Base-by-base conservation (phyloP, 2,329 filamentous ascomycete species). In the Trichoderma arundinaceum region DNA sequence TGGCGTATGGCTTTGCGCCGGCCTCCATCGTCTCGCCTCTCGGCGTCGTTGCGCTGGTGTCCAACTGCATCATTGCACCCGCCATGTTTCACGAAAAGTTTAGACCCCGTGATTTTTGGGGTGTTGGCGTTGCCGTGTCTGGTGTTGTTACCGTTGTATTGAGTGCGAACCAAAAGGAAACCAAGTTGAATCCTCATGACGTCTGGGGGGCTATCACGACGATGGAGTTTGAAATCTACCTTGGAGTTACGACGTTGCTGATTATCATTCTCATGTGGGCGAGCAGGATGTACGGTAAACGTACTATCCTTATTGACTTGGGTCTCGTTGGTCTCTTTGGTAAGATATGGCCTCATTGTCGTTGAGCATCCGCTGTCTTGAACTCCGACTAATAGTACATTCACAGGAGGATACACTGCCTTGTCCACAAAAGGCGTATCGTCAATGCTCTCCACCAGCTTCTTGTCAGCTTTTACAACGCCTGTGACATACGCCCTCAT, bases 21-120 rank as follows among this genome's bases (percentile, higher is more conserved):
- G 95, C 95, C 7, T 98, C 95, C 13, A 97, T 99, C 72, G 95
- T 99, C 48, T 97, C 94, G 39, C 95, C 95, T 0, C 83, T 99
- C 6, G 95, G 95, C 9, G 95, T 99, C n/a, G 95, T 99, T 12
- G 95, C 95, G 2, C 82, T 99, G 68, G 89, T 99, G 52, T 97
- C 94, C 51, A 99, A 99, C 79, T 99, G 95, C 77, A 87, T 99
- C 67, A 97, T 99, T 75, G 95, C 95, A 2, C 95, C 95, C 0
- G 88, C 95, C 68, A 89, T 99, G 83, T 89, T 99, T 70, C 94
- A 97, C 74, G 95, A 99, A 79, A 84, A 83, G 58, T 97, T 99
- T 74, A 89, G 95, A 39, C 84, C 84, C 71, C 87, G 92, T 58
- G 95, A 99, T 77, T 90, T 93, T 53, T 88, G 92, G 80, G 95